Evolutionary conservation across 2,329 filamentous ascomycete species (phyloP).

Genomic region (Fusarium algeriense): DNA sequence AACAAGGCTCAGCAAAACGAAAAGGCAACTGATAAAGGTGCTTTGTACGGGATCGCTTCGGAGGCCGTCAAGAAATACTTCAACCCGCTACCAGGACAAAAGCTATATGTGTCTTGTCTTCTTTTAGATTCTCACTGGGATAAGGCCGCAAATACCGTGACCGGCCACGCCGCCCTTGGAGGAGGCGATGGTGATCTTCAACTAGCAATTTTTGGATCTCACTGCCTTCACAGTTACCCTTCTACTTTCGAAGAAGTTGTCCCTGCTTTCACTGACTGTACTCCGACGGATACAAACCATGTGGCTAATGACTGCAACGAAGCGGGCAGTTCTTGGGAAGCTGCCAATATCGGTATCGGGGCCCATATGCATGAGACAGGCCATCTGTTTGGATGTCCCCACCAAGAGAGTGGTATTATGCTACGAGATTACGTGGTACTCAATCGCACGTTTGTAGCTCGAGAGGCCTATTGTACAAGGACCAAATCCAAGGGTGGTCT

Average conservation of each 20-base stretch:
- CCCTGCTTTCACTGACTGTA: conserved; percentile 90
- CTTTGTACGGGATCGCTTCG: conserved; percentile 80
- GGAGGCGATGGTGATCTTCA: conserved; percentile 79
- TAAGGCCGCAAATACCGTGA: conserved; percentile 73
- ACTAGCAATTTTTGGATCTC: conserved; percentile 91
- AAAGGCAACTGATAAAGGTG: conserved; percentile 75
- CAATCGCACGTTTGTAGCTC: conserved; percentile 83
- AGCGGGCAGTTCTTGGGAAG: conserved; percentile 92
- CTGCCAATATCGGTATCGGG: conserved; percentile 93
- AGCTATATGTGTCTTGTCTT: conserved; percentile 87
- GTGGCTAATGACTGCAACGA: conserved; percentile 90
- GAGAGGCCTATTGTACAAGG: conserved; percentile 87
- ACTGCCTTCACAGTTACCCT: conserved; percentile 92
- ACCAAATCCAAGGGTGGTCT: conserved; percentile 86
- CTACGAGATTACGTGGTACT: conserved; percentile 86
- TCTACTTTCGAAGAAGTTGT: conserved; percentile 90
- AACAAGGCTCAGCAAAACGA: conserved; percentile 83
- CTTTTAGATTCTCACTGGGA: conserved; percentile 94
- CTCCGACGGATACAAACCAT: conserved; percentile 82
- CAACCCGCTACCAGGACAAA: conserved; percentile 78
- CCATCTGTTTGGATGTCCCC: conserved; percentile 89
- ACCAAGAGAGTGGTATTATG: conserved; percentile 94
- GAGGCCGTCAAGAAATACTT: conserved; percentile 86
- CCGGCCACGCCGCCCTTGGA: conserved; percentile 87
- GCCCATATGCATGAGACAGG: conserved; percentile 93